phyloP scores from a whole-genome alignment of 169 alveolate species.

The Cryptosporidium tyzzeri region DNA sequence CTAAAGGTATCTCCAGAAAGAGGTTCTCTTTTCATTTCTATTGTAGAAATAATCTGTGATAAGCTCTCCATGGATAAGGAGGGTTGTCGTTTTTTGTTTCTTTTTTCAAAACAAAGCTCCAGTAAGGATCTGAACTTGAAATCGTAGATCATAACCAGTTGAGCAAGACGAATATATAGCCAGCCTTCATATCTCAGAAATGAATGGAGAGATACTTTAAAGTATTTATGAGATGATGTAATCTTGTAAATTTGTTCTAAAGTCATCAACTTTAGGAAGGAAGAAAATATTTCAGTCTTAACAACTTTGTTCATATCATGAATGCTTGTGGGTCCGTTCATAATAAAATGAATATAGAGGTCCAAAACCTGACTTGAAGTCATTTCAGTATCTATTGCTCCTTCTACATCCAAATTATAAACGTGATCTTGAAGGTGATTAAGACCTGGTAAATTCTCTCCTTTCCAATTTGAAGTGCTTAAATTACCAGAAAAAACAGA shows the following conservation, averaged over 20 bases:
- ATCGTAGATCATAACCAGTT: constrained; percentile 22
- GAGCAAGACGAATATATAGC: constrained; percentile 57
- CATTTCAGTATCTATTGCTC: neutral
- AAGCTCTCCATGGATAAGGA: neutral
- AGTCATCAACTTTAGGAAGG: constrained; percentile 6
- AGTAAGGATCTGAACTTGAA: constrained; percentile 17
- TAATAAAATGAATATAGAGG: constrained; percentile 31
- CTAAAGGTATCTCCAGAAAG: neutral
- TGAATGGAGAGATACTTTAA: constrained; percentile 13
- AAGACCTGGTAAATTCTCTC: neutral
- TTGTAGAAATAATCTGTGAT: neutral
- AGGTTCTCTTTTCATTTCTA: constrained; percentile 4
- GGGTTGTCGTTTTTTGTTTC: neutral
- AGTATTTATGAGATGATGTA: constrained; percentile 3
- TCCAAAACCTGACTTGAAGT: constrained; percentile 14
- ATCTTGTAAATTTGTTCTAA: constrained; percentile 15
- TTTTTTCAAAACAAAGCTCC: constrained; percentile 17
- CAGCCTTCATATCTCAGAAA: constrained; percentile 57
- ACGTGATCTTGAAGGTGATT: neutral
- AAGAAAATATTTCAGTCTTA: constrained; percentile 27
- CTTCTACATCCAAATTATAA: neutral
- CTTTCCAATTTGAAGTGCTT: neutral
- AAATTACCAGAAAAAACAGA: neutral
- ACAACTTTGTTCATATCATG: constrained; percentile 23
- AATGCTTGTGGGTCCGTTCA: constrained; percentile 46